These are phyloP conservation scores for slime mould (Dictyostelium discoideum) DNA, from an alignment of 78 protist genomes.

Conservation along the genomic window DNA sequence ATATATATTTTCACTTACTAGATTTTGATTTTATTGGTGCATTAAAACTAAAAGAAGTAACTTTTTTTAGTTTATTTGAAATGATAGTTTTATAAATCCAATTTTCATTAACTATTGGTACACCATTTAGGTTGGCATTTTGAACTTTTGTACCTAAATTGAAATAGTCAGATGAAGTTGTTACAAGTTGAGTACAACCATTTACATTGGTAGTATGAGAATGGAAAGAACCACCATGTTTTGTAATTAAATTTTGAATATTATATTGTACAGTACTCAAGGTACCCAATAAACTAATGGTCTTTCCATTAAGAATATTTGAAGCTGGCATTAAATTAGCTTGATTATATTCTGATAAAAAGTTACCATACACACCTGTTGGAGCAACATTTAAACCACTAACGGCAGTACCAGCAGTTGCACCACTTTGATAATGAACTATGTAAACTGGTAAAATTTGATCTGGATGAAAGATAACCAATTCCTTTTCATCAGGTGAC, in stretches of 20 bases:
- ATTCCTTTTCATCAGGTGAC: constrained; percentile 74
- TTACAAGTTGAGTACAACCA: constrained; percentile 28
- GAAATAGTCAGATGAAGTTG: neutral
- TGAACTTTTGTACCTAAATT: constrained; percentile 12
- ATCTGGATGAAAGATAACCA: constrained; percentile 64
- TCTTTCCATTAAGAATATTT: neutral
- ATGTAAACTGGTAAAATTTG: constrained; percentile 60
- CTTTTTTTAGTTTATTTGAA: neutral
- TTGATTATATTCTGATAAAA: neutral
- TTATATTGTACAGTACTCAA: neutral
- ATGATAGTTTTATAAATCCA: constrained; percentile 55
- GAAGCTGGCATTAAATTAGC: neutral
- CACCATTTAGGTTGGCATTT: neutral
- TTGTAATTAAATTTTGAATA: neutral
- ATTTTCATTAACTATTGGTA: constrained; percentile 34
- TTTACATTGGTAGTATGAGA: neutral
- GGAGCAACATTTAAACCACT: neutral
- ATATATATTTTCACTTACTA: neutral
- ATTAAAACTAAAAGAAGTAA: neutral
- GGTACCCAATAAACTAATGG: constrained; percentile 20
- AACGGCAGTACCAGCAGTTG: too few species aligned
- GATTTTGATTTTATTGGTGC: neutral
- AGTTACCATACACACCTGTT: neutral
- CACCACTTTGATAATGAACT: constrained; percentile 30
- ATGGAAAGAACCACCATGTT: constrained; percentile 51